Evolutionary conservation across 805 yeast species (phyloP), one percentile per base, ranked within the genome.

Genomic region (Yarrowia sp.): DNA sequence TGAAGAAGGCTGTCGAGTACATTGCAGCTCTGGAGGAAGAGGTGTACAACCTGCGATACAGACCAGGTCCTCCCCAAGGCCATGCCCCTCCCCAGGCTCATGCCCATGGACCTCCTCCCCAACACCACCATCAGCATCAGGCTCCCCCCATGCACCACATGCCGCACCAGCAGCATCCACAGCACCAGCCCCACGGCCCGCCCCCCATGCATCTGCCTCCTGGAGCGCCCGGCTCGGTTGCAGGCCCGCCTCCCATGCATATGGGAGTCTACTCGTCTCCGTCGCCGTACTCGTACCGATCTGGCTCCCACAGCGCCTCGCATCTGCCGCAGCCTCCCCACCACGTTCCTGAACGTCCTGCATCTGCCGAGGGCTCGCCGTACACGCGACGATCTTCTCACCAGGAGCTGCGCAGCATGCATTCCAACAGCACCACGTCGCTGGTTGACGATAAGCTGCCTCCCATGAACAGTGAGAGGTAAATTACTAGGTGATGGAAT

Each of bases 1-100:
- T 80, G 52, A 77, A 74, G 48, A 79, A 79, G 68, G 75, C 81
- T 1, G 79, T 77, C 8, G 80, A 78, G 59, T 79, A 80, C 68
- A 80, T 80, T 49, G 75, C 77, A 33, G 66, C 72, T 5, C 69
- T 80, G 40, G 79, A 80, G 59, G 71, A 69, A 56, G 74, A 71
- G 62, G 52, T 69, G 12, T 24, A 51, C 33, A 56, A 30, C 16
- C 43, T 65, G 32, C 44, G 72, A 12, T 65, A 66, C 64, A 65
- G 65, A 4, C 63, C 67, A 1, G 46, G 41, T 12, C 54, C 35
- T 17, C 58, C 32, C 4, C 54, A 40, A 8, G 52, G 19, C 5
- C 64, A 38, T 16, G 52, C 59, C 3, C 62, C 52, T 22, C 43
- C 26, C 16, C 68, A 48, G n/a, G 24, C 56, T 1, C 54, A 30